Evolutionary conservation across 164 flowering plant genomes (phyloP).

Genomic region (Magnolia changhungtana): DNA sequence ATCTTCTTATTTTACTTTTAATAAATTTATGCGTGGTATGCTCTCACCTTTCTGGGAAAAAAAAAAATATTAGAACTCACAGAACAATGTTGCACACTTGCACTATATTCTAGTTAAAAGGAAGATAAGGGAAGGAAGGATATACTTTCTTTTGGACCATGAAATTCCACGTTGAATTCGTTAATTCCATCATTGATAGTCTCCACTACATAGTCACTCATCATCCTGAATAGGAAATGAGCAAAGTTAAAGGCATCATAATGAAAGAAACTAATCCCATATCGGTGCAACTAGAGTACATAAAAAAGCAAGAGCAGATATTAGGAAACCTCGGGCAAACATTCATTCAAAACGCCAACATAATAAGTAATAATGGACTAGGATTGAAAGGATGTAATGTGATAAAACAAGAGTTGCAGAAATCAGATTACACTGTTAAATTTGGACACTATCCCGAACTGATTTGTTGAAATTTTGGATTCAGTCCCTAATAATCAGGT

Average conservation of each 20-base stretch:
- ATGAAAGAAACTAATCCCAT: not conserved
- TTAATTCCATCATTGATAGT: conserved; percentile 79
- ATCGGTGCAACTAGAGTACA: not conserved
- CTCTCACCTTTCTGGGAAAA: no score
- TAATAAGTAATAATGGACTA: not conserved
- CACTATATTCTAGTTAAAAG: not conserved
- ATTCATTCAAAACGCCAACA: not conserved
- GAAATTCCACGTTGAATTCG: conserved; percentile 86
- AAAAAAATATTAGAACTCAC: not conserved
- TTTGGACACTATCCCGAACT: not conserved
- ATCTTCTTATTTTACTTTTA: no score
- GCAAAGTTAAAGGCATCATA: not conserved
- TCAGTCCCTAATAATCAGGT: no score
- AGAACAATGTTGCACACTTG: not conserved
- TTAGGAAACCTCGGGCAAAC: not conserved
- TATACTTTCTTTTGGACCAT: conserved; percentile 96
- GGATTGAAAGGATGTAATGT: not conserved
- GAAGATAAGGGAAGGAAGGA: not conserved
- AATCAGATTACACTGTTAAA: not conserved
- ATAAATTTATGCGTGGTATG: no score
- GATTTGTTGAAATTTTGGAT: no score
- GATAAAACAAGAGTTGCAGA: not conserved
- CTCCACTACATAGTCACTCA: conserved; percentile 92
- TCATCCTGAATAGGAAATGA: conserved; percentile 55
- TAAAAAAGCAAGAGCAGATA: not conserved